Percentiles rank a stretch among this genome's conserved stretches.
phyloP scores from a whole-genome alignment of 306 rosid genomes.

The Castanea mollissima region DNA sequence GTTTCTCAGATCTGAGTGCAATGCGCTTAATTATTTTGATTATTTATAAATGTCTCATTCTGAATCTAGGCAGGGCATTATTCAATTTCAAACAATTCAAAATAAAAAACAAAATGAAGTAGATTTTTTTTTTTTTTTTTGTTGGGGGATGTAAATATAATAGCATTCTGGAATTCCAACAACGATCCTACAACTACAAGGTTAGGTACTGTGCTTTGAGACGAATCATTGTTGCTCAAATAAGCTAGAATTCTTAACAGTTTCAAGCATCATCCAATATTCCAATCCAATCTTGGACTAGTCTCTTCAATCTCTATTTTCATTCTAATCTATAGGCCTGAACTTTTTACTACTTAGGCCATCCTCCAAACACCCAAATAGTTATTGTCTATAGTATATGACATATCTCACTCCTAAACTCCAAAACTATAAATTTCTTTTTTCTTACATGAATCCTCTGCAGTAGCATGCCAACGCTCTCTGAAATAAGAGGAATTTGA shows the following conservation, averaged over 20 bases:
- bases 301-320: not conserved
- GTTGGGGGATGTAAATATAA: not conserved
- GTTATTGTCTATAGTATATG: too few species aligned
- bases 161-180: not conserved
- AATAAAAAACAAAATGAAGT: too few species aligned
- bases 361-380: too few species aligned
- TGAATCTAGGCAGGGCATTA: not conserved
- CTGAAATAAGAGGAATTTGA: not conserved
- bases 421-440: not conserved
- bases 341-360: too few species aligned
- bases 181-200: not conserved
- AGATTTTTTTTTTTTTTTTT: too few species aligned
- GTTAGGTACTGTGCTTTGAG: not conserved
- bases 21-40: slow-evolving; percentile 3
- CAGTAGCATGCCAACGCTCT: not conserved
- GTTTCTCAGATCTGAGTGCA: slow-evolving; percentile 42
- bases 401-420: not conserved
- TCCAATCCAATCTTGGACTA: not conserved
- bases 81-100: too few species aligned
- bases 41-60: slow-evolving; percentile 17
- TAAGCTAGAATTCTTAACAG: not conserved
- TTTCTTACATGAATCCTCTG: not conserved
- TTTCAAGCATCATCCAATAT: not conserved
- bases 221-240: not conserved
- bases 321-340: not conserved